Conservation (phyloP, 177 flowering plant species). For the Tripterygium wilfordii region DNA sequence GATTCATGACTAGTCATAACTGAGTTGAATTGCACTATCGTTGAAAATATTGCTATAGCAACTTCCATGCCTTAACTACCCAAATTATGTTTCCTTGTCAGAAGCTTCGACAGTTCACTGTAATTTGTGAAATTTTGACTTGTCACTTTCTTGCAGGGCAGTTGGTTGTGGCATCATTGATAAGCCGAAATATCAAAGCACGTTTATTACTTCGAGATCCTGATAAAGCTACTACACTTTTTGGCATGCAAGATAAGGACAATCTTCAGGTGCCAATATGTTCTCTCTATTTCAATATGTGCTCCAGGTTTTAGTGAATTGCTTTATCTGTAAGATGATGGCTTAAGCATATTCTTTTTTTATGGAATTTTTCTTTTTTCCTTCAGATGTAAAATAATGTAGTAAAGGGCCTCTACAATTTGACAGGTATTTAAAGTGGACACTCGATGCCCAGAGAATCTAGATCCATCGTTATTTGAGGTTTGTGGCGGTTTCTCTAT, state of each 20-base stretch:
- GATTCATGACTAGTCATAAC: no score
- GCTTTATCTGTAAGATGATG: neutral
- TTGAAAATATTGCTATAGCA: no score
- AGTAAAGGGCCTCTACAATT: constrained; percentile 12
- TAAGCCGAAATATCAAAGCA: constrained; percentile 58
- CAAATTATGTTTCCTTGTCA: no score
- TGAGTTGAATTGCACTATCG: no score
- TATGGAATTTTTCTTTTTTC: constrained; percentile 3
- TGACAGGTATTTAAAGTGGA: constrained; percentile 71
- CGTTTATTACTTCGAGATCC: constrained; percentile 72
- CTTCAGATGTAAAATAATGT: constrained; percentile 4
- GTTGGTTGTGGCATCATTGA: constrained; percentile 84
- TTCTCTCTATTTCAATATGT: no score
- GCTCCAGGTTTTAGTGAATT: neutral
- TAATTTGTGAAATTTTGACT: no score
- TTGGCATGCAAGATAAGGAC: constrained; percentile 74
- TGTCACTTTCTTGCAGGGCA: constrained; percentile 42
- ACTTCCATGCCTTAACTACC: no score
- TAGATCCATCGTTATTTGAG: constrained; percentile 79
- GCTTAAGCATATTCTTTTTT: neutral
- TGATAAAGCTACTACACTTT: constrained; percentile 59
- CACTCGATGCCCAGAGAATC: constrained; percentile 65
- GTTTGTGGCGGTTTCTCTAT: constrained; percentile 25
- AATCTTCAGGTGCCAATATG: constrained; percentile 63
- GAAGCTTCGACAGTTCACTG: no score